These are phyloP conservation scores for Mycosarcoma mackinlayi DNA, from an alignment of 1,284 basidiomycete genomes.

Conservation along the genomic window DNA sequence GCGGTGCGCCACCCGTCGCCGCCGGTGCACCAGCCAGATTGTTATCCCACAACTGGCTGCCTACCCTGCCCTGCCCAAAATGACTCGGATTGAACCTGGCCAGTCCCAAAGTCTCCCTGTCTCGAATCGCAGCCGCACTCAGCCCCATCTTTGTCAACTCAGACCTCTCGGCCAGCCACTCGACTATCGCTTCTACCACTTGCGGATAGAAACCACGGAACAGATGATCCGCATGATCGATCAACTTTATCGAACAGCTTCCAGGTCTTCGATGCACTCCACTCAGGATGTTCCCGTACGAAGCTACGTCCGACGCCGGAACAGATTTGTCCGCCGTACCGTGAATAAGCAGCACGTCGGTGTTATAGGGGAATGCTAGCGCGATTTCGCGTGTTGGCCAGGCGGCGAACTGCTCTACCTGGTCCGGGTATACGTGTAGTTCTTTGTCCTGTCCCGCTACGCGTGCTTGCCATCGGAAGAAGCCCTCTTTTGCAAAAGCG, in stretches of 20 bases:
- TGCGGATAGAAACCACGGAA: slow-evolving; percentile 53
- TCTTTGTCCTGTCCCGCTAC: slow-evolving; percentile 51
- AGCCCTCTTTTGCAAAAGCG: slow-evolving; percentile 49
- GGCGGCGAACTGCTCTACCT: slow-evolving; percentile 51
- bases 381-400: slow-evolving; percentile 46
- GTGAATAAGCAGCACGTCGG: slow-evolving; percentile 53
- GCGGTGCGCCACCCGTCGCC: not conserved
- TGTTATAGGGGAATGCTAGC: slow-evolving; percentile 42
- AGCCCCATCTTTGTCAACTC: slow-evolving; percentile 38
- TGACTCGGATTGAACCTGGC: slow-evolving; percentile 28
- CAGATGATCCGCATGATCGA: slow-evolving; percentile 57
- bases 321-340: slow-evolving; percentile 56
- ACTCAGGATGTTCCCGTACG: slow-evolving; percentile 48
- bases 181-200: slow-evolving; percentile 47
- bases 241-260: slow-evolving; percentile 36
- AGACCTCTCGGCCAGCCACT: slow-evolving; percentile 37
- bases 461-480: slow-evolving; percentile 52
- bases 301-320: slow-evolving; percentile 42
- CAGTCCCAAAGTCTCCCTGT: slow-evolving; percentile 28
- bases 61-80: slow-evolving; percentile 10
- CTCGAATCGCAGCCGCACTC: slow-evolving; percentile 34
- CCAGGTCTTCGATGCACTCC: slow-evolving; percentile 33
- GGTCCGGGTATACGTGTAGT: slow-evolving; percentile 42
- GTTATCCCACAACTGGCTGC: slow-evolving; percentile 21
- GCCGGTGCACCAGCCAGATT: slow-evolving; percentile 7